Evolutionary conservation across 2,329 filamentous ascomycete species (phyloP).

Genomic region (Podosphaera xanthii): DNA sequence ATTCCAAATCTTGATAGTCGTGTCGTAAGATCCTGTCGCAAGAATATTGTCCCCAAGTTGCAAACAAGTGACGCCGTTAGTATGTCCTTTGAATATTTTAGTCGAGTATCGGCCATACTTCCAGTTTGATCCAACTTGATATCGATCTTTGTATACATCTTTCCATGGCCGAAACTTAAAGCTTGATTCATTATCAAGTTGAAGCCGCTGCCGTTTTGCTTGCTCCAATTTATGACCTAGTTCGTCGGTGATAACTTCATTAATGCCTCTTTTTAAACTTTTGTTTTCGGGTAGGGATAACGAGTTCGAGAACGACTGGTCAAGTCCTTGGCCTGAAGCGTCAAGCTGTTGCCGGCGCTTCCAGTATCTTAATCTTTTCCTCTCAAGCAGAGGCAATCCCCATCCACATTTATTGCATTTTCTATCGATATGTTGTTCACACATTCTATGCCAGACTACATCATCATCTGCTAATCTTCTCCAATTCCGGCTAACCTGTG

Average conservation of each 20-base stretch:
- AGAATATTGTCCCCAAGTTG: constrained; percentile 70
- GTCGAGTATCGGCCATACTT: constrained; percentile 78
- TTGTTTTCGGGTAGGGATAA: constrained; percentile 21
- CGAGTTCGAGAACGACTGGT: constrained; percentile 16
- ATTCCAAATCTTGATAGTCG: constrained; percentile 91
- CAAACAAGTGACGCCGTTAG: constrained; percentile 53
- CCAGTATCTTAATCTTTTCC: constrained; percentile 67
- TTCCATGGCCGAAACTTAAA: constrained; percentile 62
- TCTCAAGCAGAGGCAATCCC: constrained; percentile 74
- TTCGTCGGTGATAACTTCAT: constrained; percentile 5
- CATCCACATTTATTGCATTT: constrained; percentile 92
- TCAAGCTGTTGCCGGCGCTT: constrained; percentile 52
- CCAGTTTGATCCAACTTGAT: constrained; percentile 94
- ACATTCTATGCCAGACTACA: constrained; percentile 96
- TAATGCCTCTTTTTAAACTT: constrained; percentile 10
- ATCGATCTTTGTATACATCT: constrained; percentile 85
- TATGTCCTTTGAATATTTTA: constrained; percentile 66
- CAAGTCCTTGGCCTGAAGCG: constrained; percentile 33
- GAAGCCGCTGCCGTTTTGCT: constrained; percentile 10
- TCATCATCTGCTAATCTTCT: constrained; percentile 82
- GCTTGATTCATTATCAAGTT: constrained; percentile 14
- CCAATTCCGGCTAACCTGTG: constrained; percentile 82
- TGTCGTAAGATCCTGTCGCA: constrained; percentile 85
- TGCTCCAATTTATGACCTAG: constrained; percentile 3
- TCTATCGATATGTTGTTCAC: constrained; percentile 83